Conservation (phyloP, 2,329 filamentous ascomycete species). For the Xylaria sp. region DNA sequence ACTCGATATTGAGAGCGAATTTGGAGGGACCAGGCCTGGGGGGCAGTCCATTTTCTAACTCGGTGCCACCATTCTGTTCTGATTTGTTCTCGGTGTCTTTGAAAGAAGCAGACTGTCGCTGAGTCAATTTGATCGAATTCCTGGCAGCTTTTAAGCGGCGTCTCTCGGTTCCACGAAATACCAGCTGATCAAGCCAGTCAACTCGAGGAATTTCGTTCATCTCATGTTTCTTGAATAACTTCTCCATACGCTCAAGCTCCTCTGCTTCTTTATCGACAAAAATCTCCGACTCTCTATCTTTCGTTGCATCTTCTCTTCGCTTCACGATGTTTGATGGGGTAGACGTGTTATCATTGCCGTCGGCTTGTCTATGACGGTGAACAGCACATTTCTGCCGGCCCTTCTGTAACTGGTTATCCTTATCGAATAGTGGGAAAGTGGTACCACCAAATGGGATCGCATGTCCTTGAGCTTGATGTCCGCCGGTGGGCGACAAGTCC, state of each 20-base stretch:
- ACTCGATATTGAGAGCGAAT: slow-evolving; percentile 88
- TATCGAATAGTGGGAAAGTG: slow-evolving; percentile 90
- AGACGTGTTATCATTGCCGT: slow-evolving; percentile 81
- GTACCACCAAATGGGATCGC: slow-evolving; percentile 94
- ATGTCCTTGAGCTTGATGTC: slow-evolving; percentile 75
- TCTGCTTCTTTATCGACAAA: slow-evolving; percentile 76
- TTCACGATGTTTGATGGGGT: slow-evolving; percentile 78
- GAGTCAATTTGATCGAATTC: slow-evolving; percentile 69
- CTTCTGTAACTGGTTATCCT: slow-evolving; percentile 89
- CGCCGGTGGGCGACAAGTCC: slow-evolving; percentile 87
- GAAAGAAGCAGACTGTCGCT: slow-evolving; percentile 56
- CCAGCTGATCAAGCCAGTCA: slow-evolving; percentile 94
- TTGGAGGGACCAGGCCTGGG: slow-evolving; percentile 60
- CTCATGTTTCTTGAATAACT: slow-evolving; percentile 95
- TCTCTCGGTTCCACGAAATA: slow-evolving; percentile 90
- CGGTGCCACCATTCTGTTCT: slow-evolving; percentile 49
- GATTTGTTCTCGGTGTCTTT: slow-evolving; percentile 51
- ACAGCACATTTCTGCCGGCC: slow-evolving; percentile 91
- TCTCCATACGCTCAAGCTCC: slow-evolving; percentile 89
- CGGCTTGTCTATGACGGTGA: slow-evolving; percentile 83
- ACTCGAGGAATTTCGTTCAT: slow-evolving; percentile 95
- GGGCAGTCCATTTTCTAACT: slow-evolving; percentile 58
- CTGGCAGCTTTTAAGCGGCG: slow-evolving; percentile 72
- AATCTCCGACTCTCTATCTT: slow-evolving; percentile 56
- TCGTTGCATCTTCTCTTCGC: slow-evolving; percentile 62